These are phyloP conservation scores for Chytriomyces sp. DNA, from an alignment of 192 early-diverging fungal genomes.

Conservation along the genomic window DNA sequence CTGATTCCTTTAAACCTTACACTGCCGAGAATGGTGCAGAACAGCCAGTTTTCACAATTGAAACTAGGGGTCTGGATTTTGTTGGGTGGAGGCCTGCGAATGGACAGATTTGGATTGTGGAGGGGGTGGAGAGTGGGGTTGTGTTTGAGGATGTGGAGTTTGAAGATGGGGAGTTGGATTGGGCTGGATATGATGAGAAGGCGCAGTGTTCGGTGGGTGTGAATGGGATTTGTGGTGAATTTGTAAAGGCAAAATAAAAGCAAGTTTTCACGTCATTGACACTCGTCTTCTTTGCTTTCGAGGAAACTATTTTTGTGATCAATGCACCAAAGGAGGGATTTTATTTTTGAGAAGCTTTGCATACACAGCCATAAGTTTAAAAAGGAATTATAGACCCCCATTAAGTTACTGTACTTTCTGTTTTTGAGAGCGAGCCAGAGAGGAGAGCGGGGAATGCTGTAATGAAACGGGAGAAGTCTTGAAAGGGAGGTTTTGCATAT, in stretches of 20 bases:
- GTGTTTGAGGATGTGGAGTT: constrained; percentile 81
- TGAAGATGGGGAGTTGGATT: constrained; percentile 69
- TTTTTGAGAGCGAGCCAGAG: background rate
- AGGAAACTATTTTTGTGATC: no score
- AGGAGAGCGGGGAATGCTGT: no score
- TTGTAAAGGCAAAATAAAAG: constrained; percentile 59
- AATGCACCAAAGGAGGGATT: no score
- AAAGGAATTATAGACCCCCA: no score
- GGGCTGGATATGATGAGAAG: constrained; percentile 93
- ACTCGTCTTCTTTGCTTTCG: no score
- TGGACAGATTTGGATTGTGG: constrained; percentile 62
- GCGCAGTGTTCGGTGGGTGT: constrained; percentile 69
- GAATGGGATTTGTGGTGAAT: constrained; percentile 60
- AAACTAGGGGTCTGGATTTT: constrained; percentile 84
- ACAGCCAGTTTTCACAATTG: constrained; percentile 69
- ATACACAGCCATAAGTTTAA: no score
- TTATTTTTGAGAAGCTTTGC: no score
- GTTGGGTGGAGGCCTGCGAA: constrained; percentile 75
- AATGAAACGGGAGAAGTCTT: no score
- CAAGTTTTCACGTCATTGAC: no score
- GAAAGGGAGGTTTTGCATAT: background rate
- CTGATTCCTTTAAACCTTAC: constrained; percentile 56
- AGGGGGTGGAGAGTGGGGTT: constrained; percentile 72
- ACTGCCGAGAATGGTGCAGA: constrained; percentile 64
- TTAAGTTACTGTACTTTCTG: background rate